Base-by-base conservation (phyloP, 2,329 filamentous ascomycete species). In the Escovopsis sp. region DNA sequence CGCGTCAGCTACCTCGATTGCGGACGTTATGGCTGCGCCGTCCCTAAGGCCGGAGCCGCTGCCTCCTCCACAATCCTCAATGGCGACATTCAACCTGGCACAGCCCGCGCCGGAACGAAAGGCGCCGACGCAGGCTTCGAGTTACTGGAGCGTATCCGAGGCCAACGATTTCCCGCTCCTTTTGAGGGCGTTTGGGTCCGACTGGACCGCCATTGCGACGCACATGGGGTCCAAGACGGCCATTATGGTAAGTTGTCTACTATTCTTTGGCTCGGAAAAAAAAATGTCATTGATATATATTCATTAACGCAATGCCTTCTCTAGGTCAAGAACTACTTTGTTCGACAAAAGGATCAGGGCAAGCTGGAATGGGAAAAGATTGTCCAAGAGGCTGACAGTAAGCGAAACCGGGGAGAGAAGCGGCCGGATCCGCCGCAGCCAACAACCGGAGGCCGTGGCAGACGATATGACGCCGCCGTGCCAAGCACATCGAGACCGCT, bases 121-220 rank as follows among this genome's bases (percentile, higher is more conserved):
- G 44, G 59, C 62, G 9, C 67, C 67, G 16, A 63, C 64, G 42
- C 77, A 79, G 48, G 76, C 81, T 12, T 86, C 81, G 1, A 89
- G 84, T 58, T 91, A 91, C 58, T 91, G 84, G 84, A 89, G 84
- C 52, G 84, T 89, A 16, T 81, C 81, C 1, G 84, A 91, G 61
- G 72, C 81, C 42, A 81, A 72, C 37, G 84, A 88, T 53, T 91
- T 91, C 58, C 78, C 80, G 31, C 72, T 70, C 43, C 69, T 86
- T 44, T 67, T 91, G 37, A 72, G 69, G 39, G 73, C 84, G 42
- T 89, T 86, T 62, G 84, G 84, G 44, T 85, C 80, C 13, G 83
- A 91, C 56, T 91, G 83, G 75, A 65, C 66, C 39, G 74, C 73
- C 5, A 89, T 89, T 59, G 81, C 84, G 34, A 69, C 69, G 40